phyloP scores from a whole-genome alignment of 768 basidiomycete species.

The Tylopilus felleus region DNA sequence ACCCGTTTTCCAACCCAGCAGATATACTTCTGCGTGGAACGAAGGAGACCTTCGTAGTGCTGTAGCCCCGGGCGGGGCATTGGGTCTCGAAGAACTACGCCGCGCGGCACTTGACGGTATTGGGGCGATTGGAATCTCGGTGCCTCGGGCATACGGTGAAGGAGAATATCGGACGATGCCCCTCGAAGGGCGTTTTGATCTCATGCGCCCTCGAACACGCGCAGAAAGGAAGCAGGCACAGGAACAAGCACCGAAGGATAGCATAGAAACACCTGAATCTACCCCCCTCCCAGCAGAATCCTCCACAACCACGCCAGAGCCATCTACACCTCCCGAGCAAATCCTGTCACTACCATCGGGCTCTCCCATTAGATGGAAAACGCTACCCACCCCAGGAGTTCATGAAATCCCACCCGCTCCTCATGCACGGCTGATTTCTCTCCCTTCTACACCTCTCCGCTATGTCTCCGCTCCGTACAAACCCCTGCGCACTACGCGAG shows the following conservation, averaged over 20 bases:
- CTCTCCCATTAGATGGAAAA: constrained; percentile 43
- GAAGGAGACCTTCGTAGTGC: constrained; percentile 20
- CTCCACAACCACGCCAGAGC: constrained; percentile 11
- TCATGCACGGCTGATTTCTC: constrained; percentile 43
- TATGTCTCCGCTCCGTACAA: constrained; percentile 18
- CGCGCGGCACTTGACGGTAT: constrained; percentile 32
- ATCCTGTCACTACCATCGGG: constrained; percentile 28
- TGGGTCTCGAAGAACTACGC: constrained; percentile 42
- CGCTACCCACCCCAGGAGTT: constrained; percentile 58
- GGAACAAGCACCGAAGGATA: not conserved
- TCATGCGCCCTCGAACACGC: constrained; percentile 54
- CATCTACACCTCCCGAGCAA: constrained; percentile 40
- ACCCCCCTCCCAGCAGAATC: constrained; percentile 7
- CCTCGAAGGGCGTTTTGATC: constrained; percentile 82
- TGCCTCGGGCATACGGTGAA: constrained; percentile 37
- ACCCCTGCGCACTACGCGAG: constrained; percentile 10
- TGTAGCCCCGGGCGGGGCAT: constrained; percentile 18
- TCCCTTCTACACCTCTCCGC: constrained; percentile 40
- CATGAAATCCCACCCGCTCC: constrained; percentile 65
- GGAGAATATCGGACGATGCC: constrained; percentile 82
- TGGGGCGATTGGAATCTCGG: constrained; percentile 11
- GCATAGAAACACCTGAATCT: constrained; percentile 17
- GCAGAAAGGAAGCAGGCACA: constrained; percentile 17
- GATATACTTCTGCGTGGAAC: constrained; percentile 78
- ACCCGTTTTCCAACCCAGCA: constrained; percentile 48